Evolutionary conservation across 2,329 filamentous ascomycete species (phyloP).

Genomic region (Rutstroemia sp.): DNA sequence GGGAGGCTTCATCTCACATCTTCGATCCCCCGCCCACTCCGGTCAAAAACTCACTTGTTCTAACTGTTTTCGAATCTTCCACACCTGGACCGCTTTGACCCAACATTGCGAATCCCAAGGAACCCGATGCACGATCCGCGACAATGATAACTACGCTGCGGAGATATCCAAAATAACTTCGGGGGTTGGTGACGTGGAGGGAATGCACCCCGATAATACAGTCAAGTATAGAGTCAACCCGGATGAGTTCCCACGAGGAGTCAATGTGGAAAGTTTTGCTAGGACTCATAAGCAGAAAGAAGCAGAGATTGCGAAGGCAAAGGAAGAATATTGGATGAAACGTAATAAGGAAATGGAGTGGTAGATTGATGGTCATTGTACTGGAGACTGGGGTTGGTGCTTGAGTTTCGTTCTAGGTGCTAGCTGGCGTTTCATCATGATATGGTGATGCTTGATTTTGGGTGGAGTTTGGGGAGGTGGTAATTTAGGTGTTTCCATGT

Average conservation of each 20-base stretch:
- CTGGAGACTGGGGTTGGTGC: too few relatives aligned
- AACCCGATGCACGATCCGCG: slow-evolving; percentile 36
- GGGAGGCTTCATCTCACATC: slow-evolving; percentile 31
- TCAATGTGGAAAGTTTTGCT: not conserved
- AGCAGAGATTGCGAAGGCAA: not conserved
- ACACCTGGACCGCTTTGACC: slow-evolving; percentile 36
- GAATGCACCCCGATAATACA: slow-evolving; percentile 30
- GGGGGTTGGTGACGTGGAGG: slow-evolving; percentile 26
- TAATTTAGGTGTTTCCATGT: too few relatives aligned
- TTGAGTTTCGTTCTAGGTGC: too few relatives aligned
- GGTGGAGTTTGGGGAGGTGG: too few relatives aligned
- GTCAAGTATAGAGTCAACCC: slow-evolving; percentile 27
- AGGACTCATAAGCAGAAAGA: not conserved
- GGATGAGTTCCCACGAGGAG: not conserved
- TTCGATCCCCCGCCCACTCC: slow-evolving; percentile 37
- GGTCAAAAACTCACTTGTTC: slow-evolving; percentile 17
- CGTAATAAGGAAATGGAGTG: not conserved
- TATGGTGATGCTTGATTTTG: too few relatives aligned
- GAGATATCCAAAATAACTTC: slow-evolving; percentile 35
- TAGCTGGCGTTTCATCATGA: too few relatives aligned
- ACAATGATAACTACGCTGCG: slow-evolving; percentile 33
- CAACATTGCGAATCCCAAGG: slow-evolving; percentile 42
- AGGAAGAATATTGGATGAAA: slow-evolving; percentile 1
- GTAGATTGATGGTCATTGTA: not conserved
- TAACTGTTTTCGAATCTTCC: slow-evolving; percentile 28